Conservation (phyloP, 169 alveolate genomes). For the Eimeria acervulina region DNA sequence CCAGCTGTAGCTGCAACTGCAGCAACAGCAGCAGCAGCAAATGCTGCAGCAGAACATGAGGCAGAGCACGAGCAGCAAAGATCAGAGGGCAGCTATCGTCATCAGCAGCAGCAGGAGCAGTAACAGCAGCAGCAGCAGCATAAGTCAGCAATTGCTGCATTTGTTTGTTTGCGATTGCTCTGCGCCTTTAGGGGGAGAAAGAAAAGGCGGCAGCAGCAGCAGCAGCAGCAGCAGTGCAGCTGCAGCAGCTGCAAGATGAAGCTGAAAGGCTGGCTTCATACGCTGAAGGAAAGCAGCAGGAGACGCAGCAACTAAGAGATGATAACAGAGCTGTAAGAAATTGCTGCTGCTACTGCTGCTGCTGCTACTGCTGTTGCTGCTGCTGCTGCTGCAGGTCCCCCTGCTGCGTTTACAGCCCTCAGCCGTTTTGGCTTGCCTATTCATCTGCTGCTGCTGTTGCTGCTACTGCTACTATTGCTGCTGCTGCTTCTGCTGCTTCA, state of each 20-base stretch:
- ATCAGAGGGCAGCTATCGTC: background rate
- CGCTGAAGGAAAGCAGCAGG: constrained; percentile 30
- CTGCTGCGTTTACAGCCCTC: background rate
- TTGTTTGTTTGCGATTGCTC: background rate
- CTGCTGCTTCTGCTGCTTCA: too few relatives aligned
- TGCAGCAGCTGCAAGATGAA: background rate
- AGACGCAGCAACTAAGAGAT: background rate
- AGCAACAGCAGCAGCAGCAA: too few relatives aligned
- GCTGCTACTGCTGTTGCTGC: background rate
- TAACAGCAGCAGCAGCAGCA: background rate
- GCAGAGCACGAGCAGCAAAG: background rate
- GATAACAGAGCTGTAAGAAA: background rate
- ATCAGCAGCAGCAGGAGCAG: background rate
- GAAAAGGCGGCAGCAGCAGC: background rate
- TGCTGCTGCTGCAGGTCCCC: background rate
- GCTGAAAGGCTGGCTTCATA: background rate
- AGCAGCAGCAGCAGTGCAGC: background rate
- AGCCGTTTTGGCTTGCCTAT: too few relatives aligned
- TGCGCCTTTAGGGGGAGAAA: background rate
- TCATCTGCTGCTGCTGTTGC: too few relatives aligned
- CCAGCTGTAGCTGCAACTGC: too few relatives aligned
- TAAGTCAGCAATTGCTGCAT: too few relatives aligned
- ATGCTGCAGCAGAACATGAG: background rate
- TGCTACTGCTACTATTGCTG: too few relatives aligned
- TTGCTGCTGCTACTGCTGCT: background rate